Evolutionary conservation across 805 yeast species (phyloP), one percentile per base, ranked within the genome.

Genomic region (Myxozyma neotropica): DNA sequence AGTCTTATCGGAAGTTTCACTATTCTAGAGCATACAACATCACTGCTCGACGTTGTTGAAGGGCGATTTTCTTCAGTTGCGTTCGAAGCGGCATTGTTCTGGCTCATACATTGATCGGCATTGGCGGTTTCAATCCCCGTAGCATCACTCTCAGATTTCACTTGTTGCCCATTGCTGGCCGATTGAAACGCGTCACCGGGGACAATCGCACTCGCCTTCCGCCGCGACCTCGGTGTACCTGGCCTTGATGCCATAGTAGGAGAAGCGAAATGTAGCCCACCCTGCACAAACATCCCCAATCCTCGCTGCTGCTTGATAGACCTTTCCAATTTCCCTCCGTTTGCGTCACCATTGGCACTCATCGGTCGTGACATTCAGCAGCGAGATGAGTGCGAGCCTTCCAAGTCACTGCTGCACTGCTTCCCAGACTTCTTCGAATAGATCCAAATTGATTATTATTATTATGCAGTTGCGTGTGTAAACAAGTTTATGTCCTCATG

Each of bases 181-280:
- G 15, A 4, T 24, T 21, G 27, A 33, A 48, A 48, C 43, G 52
- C 52, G 43, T 48, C 52, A 17, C 52, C 52, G 21, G 52, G 52
- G 5, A 48, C 21, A 19, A 48, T 35, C 19, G 52, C 26, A 19
- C 52, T 21, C 5, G 31, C 6, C 31, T 26, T 33, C 27, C 43
- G n/a, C 27, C 23, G n/a, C n/a, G n/a, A n/a, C n/a, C n/a, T n/a
- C n/a, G n/a, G n/a, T n/a, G n/a, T n/a, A n/a, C n/a, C n/a, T n/a
- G n/a, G n/a, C n/a, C n/a, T n/a, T n/a, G n/a, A n/a, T n/a, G n/a
- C n/a, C n/a, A n/a, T n/a, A n/a, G n/a, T n/a, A n/a, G n/a, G n/a
- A n/a, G n/a, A n/a, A n/a, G n/a, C n/a, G n/a, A n/a, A n/a, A n/a
- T n/a, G n/a, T n/a, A n/a, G n/a, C n/a, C n/a, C n/a, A 19, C 33